A percentile compares a stretch with the other conserved stretches of the same genome.
Conservation (phyloP, 345 rosid genomes). For the Balakata baccata region DNA sequence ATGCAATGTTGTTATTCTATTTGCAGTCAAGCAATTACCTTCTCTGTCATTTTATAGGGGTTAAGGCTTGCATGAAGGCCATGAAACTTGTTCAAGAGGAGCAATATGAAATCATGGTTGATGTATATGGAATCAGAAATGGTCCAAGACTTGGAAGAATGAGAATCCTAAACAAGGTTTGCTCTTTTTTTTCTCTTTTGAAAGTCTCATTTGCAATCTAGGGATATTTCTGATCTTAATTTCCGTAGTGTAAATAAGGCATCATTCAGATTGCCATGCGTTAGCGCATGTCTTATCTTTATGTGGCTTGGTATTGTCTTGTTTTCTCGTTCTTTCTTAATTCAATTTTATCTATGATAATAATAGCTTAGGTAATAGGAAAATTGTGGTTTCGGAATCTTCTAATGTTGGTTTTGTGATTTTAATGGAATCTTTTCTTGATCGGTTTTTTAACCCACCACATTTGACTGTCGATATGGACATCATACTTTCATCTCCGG, state of each 20-base stretch:
- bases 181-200: slow-evolving; percentile 10
- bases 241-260: background rate
- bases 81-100: slow-evolving; percentile 55
- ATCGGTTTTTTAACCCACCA: background rate
- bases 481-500: too few relatives aligned
- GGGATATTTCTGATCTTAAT: background rate
- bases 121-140: slow-evolving; percentile 66
- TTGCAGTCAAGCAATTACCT: background rate
- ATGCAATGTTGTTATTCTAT: background rate
- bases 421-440: background rate
- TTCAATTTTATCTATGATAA: background rate
- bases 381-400: background rate
- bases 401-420: background rate
- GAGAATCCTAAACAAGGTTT: slow-evolving; percentile 62
- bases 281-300: background rate
- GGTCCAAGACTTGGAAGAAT: slow-evolving; percentile 79
- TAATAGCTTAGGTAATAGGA: background rate
- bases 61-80: slow-evolving; percentile 57
- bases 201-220: background rate
- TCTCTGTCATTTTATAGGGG: slow-evolving; percentile 47
- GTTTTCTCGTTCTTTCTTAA: background rate
- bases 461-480: too few relatives aligned
- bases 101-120: slow-evolving; percentile 58
- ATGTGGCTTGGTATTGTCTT: background rate
- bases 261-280: background rate